Conservation (phyloP, 768 basidiomycete species). For the Lactarius psammicola region DNA sequence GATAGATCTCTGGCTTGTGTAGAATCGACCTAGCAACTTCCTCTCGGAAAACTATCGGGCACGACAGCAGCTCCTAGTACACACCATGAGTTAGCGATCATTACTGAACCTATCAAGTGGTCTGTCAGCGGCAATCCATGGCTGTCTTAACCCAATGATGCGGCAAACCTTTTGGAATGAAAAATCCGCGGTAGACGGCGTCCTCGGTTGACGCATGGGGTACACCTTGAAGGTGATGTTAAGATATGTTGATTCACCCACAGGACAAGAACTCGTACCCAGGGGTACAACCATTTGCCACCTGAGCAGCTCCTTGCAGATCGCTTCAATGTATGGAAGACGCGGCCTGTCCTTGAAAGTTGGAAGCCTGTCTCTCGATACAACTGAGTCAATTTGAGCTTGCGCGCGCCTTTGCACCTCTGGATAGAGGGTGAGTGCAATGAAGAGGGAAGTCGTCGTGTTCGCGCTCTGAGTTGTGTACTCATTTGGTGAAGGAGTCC, state of each 20-base stretch:
- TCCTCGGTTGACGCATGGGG: slow-evolving; percentile 46
- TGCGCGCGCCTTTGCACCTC: too few species aligned
- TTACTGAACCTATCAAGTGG: slow-evolving; percentile 20
- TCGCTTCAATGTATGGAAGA: too few species aligned
- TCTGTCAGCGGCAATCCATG: not conserved
- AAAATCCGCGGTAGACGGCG: slow-evolving; percentile 51
- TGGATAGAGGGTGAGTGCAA: too few species aligned
- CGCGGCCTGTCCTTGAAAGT: too few species aligned
- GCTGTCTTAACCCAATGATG: not conserved
- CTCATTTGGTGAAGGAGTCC: not conserved
- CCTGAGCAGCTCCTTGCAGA: not conserved
- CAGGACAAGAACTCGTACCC: slow-evolving; percentile 6
- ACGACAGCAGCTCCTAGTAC: too few species aligned
- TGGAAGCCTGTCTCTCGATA: too few species aligned
- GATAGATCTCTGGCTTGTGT: not conserved
- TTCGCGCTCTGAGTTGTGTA: slow-evolving; percentile 1
- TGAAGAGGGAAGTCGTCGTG: not conserved
- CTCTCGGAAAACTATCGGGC: too few species aligned
- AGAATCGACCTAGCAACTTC: slow-evolving; percentile 2
- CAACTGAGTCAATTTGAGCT: too few species aligned
- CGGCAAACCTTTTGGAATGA: slow-evolving; percentile 52
- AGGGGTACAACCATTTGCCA: not conserved
- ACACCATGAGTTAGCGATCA: not conserved
- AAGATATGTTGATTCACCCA: slow-evolving; percentile 7
- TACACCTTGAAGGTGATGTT: not conserved